Base-by-base conservation (phyloP, 139 green algal genomes). In the Chlamydomonas sphaeroides region DNA sequence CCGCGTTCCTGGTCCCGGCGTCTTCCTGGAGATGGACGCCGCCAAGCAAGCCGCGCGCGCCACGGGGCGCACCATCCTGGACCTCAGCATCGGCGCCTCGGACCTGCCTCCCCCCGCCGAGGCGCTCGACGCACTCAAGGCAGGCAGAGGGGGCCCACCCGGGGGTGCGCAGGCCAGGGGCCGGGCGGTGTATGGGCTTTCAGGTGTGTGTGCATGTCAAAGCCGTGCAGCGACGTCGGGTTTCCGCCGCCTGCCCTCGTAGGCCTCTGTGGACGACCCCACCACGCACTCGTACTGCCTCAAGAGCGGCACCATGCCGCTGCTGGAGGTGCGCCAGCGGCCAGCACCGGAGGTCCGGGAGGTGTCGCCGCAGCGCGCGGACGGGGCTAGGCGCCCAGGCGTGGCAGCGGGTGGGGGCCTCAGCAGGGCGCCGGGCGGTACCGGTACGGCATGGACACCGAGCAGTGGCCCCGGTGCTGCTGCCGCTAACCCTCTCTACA, bases 251-350 rank as follows among this genome's bases (percentile, higher is more conserved):
- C 30, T 28, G 20, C 15, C n/a, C 14, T 42, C 65, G 26, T 33
- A 83, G 76, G 33, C 28, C 7, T 53, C 89, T 6, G 59, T 88
- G 0, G 57, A 87, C 62, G 88, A 92, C 81, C 86, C 86, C 21
- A 53, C 39, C 35, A 88, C 85, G 4, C 68, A 92, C 78, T 76
- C 45, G 25, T 90, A 92, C 84, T 89, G 86, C 72, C 79, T 92
- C 5, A 89, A 88, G 32, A 83, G 49, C 62, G 74, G 69, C n/a
- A 92, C 89, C n/a, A 80, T 86, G 86, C 81, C 78, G 0, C 69
- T 92, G 15, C 66, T 90, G 48, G 35, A 78, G 65, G 88, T 80
- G 33, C 15, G 71, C 8, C 17, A 8, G 49, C n/a, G n/a, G n/a
- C n/a, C n/a, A n/a, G n/a, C n/a, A n/a, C n/a, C n/a, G n/a, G n/a